Conservation (phyloP, 106 monocot species). For the Acorus calamus region DNA sequence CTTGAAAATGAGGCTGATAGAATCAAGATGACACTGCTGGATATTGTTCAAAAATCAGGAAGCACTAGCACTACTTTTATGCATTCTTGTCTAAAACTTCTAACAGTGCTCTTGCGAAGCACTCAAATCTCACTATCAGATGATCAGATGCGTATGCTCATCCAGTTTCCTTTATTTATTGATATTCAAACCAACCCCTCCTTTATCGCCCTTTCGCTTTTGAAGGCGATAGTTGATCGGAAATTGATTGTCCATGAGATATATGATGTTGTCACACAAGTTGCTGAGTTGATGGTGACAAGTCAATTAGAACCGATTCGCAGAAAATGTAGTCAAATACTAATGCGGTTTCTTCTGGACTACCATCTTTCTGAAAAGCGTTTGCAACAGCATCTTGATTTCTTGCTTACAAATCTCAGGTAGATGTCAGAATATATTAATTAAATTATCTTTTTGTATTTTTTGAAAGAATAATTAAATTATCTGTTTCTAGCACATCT, state of each 20-base stretch:
- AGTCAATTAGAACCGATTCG: conserved; percentile 65
- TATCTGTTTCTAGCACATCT: background rate
- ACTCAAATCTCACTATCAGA: conserved; percentile 61
- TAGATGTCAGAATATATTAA: conserved; percentile 2
- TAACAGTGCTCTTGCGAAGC: conserved; percentile 50
- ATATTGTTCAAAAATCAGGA: conserved; percentile 61
- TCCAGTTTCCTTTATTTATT: conserved; percentile 74
- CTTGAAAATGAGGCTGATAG: conserved; percentile 45
- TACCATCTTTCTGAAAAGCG: conserved; percentile 73
- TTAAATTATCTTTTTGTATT: background rate
- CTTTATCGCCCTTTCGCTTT: conserved; percentile 70
- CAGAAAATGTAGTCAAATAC: conserved; percentile 62
- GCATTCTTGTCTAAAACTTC: conserved; percentile 68
- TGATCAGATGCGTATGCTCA: conserved; percentile 57
- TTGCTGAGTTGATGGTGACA: conserved; percentile 84
- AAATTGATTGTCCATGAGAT: conserved; percentile 74
- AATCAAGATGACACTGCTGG: conserved; percentile 62
- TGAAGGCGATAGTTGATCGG: conserved; percentile 67
- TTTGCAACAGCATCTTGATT: conserved; percentile 77
- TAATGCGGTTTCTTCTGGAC: conserved; percentile 73
- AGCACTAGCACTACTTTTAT: conserved; percentile 34
- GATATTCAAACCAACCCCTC: conserved; percentile 81
- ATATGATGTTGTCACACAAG: conserved; percentile 58
- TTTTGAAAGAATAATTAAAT: background rate
- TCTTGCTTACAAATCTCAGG: conserved; percentile 82